Percentiles rank a stretch among this genome's conserved stretches.
phyloP scores from a whole-genome alignment of 495 filamentous ascomycete genomes.

The Paragyromitra xinjiangensis region DNA sequence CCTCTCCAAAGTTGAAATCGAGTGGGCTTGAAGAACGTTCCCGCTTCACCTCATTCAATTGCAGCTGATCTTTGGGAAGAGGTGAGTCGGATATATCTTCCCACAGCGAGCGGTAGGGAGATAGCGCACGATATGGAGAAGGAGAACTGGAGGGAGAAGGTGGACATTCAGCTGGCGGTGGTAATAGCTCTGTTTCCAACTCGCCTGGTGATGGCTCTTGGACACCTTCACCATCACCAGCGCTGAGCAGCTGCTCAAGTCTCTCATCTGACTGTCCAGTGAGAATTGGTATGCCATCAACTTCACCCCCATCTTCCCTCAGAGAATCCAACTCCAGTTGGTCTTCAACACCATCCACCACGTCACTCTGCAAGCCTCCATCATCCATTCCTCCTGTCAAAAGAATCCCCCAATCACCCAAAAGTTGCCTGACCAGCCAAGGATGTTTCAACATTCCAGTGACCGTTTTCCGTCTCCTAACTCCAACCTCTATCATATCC shows the following conservation, averaged over 20 bases:
- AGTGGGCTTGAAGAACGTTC: constrained; percentile 19
- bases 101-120: constrained; percentile 4
- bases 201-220: not conserved
- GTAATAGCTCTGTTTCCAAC: not conserved
- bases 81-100: constrained; percentile 20
- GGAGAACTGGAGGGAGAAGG: not conserved
- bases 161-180: not conserved
- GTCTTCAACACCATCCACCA: constrained; percentile 13
- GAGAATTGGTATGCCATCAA: constrained; percentile 5
- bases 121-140: not conserved
- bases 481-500: constrained; percentile 52
- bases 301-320: not conserved
- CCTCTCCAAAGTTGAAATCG: constrained; percentile 1
- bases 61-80: not conserved
- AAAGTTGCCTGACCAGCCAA: constrained; percentile 49
- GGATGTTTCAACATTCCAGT: constrained; percentile 44
- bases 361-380: constrained; percentile 8
- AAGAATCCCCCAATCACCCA: constrained; percentile 51
- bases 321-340: constrained; percentile 12
- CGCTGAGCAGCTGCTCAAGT: not conserved
- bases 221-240: not conserved
- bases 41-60: not conserved
- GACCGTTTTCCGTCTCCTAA: constrained; percentile 40
- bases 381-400: constrained; percentile 22
- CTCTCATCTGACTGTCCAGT: not conserved